These are phyloP conservation scores for Onygena corvina DNA, from an alignment of 2,329 filamentous ascomycete species.

Conservation along the genomic window DNA sequence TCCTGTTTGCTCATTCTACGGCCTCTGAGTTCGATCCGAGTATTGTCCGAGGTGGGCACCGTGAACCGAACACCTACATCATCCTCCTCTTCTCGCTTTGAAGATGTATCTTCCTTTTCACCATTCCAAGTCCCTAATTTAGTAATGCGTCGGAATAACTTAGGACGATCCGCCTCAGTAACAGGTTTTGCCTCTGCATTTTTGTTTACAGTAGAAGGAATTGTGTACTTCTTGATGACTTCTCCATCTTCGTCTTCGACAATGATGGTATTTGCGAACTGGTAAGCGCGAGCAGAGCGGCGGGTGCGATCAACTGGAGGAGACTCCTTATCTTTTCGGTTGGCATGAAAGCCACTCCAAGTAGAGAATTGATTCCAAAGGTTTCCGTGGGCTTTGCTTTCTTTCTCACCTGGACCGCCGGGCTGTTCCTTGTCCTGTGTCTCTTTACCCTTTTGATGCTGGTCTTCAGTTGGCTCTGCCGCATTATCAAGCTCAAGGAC, in stretches of 20 bases:
- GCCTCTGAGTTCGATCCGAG: conserved; percentile 37
- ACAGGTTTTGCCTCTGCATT: conserved; percentile 24
- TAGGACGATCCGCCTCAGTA: conserved; percentile 26
- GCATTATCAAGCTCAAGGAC: conserved; percentile 57
- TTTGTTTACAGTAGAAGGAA: conserved; percentile 33
- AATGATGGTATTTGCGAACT: conserved; percentile 59
- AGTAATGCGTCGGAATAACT: conserved; percentile 40
- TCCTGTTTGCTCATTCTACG: conserved; percentile 52
- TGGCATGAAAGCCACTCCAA: conserved; percentile 33
- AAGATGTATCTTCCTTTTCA: conserved; percentile 27
- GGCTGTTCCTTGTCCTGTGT: conserved; percentile 33
- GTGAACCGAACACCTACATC: conserved; percentile 50
- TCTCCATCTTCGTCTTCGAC: conserved; percentile 58
- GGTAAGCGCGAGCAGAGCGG: conserved; percentile 53
- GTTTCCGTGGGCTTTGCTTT: conserved; percentile 28
- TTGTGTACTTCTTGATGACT: conserved; percentile 57
- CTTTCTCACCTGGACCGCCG: conserved; percentile 35
- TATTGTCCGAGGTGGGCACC: conserved; percentile 37
- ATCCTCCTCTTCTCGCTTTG: conserved; percentile 26
- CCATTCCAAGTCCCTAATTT: conserved; percentile 53
- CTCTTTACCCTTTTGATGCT: conserved; percentile 42
- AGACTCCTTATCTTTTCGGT: conserved; percentile 19
- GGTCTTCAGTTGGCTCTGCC: conserved; percentile 33
- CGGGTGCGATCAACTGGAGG: conserved; percentile 23
- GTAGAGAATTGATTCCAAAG: conserved; percentile 29